Evolutionary conservation across 176 grass and related monocot genomes (phyloP).

Genomic region (Zoysia japonica): DNA sequence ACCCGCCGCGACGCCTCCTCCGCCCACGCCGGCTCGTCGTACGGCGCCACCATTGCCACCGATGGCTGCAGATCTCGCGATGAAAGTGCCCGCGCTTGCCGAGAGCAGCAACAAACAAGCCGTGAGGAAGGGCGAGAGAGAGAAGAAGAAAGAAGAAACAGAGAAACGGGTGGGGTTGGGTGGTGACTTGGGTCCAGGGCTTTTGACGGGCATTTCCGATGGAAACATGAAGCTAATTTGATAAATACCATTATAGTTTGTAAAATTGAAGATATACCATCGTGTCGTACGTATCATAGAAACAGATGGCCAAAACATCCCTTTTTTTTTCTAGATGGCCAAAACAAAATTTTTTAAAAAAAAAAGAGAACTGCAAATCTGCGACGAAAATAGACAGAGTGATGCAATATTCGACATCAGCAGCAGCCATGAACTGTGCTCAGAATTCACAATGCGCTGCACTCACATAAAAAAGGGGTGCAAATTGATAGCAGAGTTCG

Average conservation of each 20-base stretch:
- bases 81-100: neutral
- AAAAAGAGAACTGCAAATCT: too few relatives aligned
- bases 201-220: neutral
- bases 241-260: too few relatives aligned
- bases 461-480: neutral
- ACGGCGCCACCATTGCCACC: constrained; percentile 26
- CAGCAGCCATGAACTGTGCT: neutral
- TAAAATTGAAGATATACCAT: too few relatives aligned
- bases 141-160: neutral
- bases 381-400: too few relatives aligned
- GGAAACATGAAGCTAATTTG: too few relatives aligned
- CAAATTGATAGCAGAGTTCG: neutral
- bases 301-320: too few relatives aligned
- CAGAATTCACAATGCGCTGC: neutral
- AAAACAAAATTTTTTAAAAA: too few relatives aligned
- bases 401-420: neutral
- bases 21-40: constrained; percentile 51
- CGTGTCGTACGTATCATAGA: too few relatives aligned
- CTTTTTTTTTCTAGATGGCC: too few relatives aligned
- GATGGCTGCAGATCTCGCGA: constrained; percentile 14
- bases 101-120: neutral
- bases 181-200: neutral
- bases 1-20: constrained; percentile 70
- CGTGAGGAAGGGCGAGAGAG: too few relatives aligned
- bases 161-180: neutral